Percentiles rank a stretch among this genome's conserved stretches.
Conservation (phyloP, 495 filamentous ascomycete species). For the Penicillium maclennaniae region DNA sequence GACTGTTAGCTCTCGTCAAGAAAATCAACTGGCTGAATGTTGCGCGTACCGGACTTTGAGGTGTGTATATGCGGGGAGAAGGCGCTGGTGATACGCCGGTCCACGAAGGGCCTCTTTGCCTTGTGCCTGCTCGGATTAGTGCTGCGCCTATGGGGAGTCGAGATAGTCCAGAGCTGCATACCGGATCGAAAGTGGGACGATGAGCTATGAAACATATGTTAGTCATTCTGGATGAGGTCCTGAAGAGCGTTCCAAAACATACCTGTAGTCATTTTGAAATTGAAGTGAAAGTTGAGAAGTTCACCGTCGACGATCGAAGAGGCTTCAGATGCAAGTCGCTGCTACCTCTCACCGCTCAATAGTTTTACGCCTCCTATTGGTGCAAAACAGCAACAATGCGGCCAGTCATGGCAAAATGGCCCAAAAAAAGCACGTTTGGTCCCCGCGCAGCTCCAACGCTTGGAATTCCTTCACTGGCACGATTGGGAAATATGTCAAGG, state of each 20-base stretch:
- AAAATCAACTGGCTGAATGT: neutral
- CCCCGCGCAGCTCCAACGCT: conserved; percentile 10
- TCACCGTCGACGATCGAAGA: neutral
- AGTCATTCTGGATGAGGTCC: neutral
- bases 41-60: conserved; percentile 72
- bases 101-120: conserved; percentile 94
- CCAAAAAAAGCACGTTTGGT: conserved; percentile 23
- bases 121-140: conserved; percentile 57
- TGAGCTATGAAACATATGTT: conserved; percentile 51
- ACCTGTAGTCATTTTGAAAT: conserved; percentile 63
- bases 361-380: conserved; percentile 1
- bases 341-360: conserved; percentile 7
- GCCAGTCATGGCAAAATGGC: conserved; percentile 22
- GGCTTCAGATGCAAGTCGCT: conserved; percentile 4
- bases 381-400: conserved; percentile 18
- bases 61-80: conserved; percentile 86
- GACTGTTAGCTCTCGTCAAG: conserved; percentile 13
- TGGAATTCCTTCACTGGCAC: neutral
- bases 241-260: conserved; percentile 9
- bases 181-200: conserved; percentile 90
- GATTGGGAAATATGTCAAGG: conserved; percentile 66
- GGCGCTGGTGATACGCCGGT: conserved; percentile 92
- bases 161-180: conserved; percentile 36
- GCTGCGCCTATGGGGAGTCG: neutral
- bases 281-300: neutral